Conservation (phyloP, 1,284 basidiomycete species). For the Rhodotorula sp. region DNA sequence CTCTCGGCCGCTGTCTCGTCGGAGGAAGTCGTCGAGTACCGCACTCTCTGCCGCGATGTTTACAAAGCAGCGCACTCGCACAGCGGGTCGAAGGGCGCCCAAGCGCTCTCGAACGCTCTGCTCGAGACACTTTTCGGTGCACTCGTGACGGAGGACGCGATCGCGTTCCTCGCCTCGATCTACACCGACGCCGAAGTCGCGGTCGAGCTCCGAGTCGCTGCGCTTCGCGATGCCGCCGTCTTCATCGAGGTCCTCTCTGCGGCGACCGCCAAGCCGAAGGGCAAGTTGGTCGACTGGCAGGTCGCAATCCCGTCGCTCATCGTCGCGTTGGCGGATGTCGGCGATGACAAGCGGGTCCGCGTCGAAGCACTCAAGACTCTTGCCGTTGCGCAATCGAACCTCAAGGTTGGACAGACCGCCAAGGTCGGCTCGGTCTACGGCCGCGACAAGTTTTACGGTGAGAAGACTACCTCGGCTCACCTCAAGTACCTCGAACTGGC, state of each 20-base stretch:
- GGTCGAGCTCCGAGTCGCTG: conserved; percentile 60
- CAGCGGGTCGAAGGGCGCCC: conserved; percentile 46
- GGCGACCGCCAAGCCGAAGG: conserved; percentile 44
- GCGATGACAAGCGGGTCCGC: conserved; percentile 56
- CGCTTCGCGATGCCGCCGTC: conserved; percentile 72
- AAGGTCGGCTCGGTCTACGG: conserved; percentile 61
- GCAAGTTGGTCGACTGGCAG: conserved; percentile 66
- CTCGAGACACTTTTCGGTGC: conserved; percentile 66
- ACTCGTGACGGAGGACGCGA: conserved; percentile 62
- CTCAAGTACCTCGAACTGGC: conserved; percentile 76
- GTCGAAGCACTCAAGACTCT: conserved; percentile 66
- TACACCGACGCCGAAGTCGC: conserved; percentile 55
- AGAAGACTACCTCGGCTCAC: conserved; percentile 55
- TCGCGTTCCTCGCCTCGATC: conserved; percentile 76
- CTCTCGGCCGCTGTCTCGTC: conserved; percentile 12
- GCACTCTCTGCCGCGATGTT: conserved; percentile 44
- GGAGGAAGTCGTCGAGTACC: conserved; percentile 8
- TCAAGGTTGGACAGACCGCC: conserved; percentile 24
- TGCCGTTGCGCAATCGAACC: conserved; percentile 55
- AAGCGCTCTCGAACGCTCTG: conserved; percentile 58
- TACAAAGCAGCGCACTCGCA: conserved; percentile 63
- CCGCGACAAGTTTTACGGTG: conserved; percentile 77
- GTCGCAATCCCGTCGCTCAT: conserved; percentile 75
- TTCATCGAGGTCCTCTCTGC: conserved; percentile 56
- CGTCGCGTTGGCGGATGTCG: conserved; percentile 59